Evolutionary conservation across 2,329 filamentous ascomycete species (phyloP).

Genomic region (Calonectria pseudoreteaudii): DNA sequence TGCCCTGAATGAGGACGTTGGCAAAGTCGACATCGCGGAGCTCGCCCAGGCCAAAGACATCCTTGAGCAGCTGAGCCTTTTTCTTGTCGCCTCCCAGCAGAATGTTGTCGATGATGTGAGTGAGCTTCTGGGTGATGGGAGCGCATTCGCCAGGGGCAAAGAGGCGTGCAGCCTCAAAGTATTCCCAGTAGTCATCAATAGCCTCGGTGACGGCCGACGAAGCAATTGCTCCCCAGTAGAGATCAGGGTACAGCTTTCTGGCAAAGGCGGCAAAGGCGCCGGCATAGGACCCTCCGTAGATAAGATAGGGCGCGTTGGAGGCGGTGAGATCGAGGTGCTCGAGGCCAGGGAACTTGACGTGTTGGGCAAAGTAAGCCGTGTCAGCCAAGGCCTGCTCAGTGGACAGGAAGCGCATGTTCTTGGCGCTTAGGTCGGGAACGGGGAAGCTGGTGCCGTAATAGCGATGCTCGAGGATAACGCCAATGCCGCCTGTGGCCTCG

Average conservation of each 20-base stretch:
- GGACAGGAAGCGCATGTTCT: constrained; percentile 83
- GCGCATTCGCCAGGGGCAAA: constrained; percentile 72
- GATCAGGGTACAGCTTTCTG: constrained; percentile 80
- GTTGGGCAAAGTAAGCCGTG: constrained; percentile 81
- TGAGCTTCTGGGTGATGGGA: constrained; percentile 68
- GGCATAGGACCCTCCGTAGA: constrained; percentile 87
- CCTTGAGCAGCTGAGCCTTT: constrained; percentile 60
- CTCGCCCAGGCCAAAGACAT: constrained; percentile 59
- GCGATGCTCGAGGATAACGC: constrained; percentile 85
- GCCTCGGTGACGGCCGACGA: constrained; percentile 84
- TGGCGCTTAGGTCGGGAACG: constrained; percentile 70
- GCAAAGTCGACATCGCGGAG: constrained; percentile 64
- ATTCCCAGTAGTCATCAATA: constrained; percentile 81
- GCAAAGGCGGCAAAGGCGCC: constrained; percentile 83
- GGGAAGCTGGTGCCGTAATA: constrained; percentile 87
- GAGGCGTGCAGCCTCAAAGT: constrained; percentile 62
- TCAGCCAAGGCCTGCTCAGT: constrained; percentile 88
- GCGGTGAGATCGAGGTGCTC: constrained; percentile 76
- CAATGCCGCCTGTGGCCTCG: constrained; percentile 78
- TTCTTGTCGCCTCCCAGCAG: constrained; percentile 54
- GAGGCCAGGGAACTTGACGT: constrained; percentile 78
- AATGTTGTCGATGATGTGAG: constrained; percentile 63
- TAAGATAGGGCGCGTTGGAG: constrained; percentile 75
- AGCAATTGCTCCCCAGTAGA: constrained; percentile 83
- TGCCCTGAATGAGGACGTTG: constrained; percentile 53